Conservation (phyloP, 768 basidiomycete genomes). For the Leccinum subgranulosum region DNA sequence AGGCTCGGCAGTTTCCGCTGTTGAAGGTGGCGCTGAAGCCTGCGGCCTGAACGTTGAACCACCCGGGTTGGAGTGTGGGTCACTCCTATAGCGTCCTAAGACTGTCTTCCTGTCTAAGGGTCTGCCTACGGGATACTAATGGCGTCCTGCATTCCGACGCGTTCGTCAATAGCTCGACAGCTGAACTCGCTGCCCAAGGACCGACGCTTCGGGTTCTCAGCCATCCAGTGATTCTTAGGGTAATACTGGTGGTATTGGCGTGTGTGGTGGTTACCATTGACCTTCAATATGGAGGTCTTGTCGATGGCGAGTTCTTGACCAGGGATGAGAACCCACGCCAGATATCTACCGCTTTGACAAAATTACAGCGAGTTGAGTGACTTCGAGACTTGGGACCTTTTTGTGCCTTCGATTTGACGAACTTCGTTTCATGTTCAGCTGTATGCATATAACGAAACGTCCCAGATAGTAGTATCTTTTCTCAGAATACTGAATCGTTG, state of each 20-base stretch:
- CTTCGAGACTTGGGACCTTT: neutral
- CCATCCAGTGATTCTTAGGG: neutral
- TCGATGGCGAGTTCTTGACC: neutral
- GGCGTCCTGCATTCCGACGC: slow-evolving; percentile 26
- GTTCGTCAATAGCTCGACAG: slow-evolving; percentile 28
- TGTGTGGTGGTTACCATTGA: neutral
- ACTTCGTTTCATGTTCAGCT: neutral
- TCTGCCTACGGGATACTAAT: too few relatives aligned
- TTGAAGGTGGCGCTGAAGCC: neutral
- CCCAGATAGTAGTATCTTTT: neutral
- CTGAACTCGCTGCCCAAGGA: neutral
- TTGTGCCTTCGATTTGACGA: neutral
- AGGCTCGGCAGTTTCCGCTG: neutral
- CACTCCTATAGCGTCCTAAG: neutral
- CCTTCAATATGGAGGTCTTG: neutral
- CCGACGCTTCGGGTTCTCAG: neutral
- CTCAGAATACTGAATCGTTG: neutral
- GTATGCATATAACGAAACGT: neutral
- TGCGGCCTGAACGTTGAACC: neutral
- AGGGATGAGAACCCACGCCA: neutral
- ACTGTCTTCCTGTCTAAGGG: too few relatives aligned
- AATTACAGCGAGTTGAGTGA: neutral
- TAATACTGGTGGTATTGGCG: neutral
- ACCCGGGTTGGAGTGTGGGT: slow-evolving; percentile 54
- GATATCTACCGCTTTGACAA: neutral